Base-by-base conservation (phyloP, 1,284 basidiomycete species). In the Limonomyces culmigenus region DNA sequence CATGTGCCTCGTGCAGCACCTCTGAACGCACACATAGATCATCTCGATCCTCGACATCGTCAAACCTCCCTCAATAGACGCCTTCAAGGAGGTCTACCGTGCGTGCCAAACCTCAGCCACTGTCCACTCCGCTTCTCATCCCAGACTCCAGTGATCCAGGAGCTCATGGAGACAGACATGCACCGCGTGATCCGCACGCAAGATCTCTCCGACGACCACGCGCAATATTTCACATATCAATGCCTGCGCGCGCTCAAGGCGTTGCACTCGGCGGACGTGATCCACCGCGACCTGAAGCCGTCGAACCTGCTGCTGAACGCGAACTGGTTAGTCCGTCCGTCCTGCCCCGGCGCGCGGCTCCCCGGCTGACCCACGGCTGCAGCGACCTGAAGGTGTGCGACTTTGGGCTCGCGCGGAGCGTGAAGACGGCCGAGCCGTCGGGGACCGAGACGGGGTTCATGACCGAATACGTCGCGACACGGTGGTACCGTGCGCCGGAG, bases 21-120 rank as follows among this genome's bases (percentile, higher is more conserved):
- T 36, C 34, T 44, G 40, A 20, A 32, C 31, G 29, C 36, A 32
- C 34, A 23, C 17, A 29, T 56, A 89, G 80, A 93, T 96, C 50
- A 95, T 95, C 51, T 86, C 88, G 23, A 91, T 96, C 47, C 63
- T 95, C 30, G 91, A 96, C 54, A 95, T 95, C 49, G 76, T 95
- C 64, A 86, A 86, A 52, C 91, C 91, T 0, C 59, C 81, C 19
- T 81, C 84, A 21, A 65, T 88, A 52, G 91, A 96, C 20, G 65
- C 70, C 1, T 98, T 98, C 68, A 91, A 86, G 48, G 93, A 98
- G 58, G 92, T 87, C 33, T 87, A 87, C 47, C 55, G 80, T 83
- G 49, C 50, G 75, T 70, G 33, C 8, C 30, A 10, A 17, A 15
- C 30, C 30, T 11, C 8, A 11, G 10, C 18, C 8, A 17, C 15